Base-by-base conservation (phyloP, 768 basidiomycete genomes). In the Auricularia cornea region DNA sequence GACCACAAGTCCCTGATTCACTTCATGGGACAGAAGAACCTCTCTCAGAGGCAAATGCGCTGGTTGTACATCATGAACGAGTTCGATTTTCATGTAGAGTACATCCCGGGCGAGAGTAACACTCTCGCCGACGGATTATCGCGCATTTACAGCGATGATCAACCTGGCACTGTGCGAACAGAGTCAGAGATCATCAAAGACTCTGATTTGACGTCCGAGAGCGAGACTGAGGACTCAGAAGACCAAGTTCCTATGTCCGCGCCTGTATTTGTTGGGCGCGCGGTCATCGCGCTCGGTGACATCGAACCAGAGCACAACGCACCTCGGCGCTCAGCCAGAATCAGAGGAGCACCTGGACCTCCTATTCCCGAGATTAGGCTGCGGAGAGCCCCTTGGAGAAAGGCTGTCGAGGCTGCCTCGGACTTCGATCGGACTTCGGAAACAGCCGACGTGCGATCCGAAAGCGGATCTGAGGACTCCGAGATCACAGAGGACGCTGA, bases 11-110 rank as follows among this genome's bases (percentile, higher is more conserved):
- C 74, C 0, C 63, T 80, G 1, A 66, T 69, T 0, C 68, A 74
- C 38, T 51, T 81, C 0, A 59, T 76, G 29, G 67, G 62, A 0
- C 78, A 80, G 62, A 67, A 66, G 16, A 66, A 77, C 3, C 41
- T 79, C 10, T 76, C 75, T 0, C 70, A 69, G 0, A 63, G 75
- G 1, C 79, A 79, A 33, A 73, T 71, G 0, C 66, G 74, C 0
- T 80, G 79, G 80, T 28, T 76, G 2, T 74, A 78, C 20, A 72
- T 71, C 2, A 26, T 76, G 0, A 63, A 63, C 11, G 66, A 75
- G 23, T 77, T 72, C 28, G 67, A 75, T 33, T 76, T 74, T 18
- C 48, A 61, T 3, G 66, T 76, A 1, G 32, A 65, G 3, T 75
- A 77, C 23, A 59, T 77, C 0, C 71, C 69, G 0, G 78, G 79